Evolutionary conservation across 768 basidiomycete species (phyloP).

Genomic region (Pleurotus sapidus): DNA sequence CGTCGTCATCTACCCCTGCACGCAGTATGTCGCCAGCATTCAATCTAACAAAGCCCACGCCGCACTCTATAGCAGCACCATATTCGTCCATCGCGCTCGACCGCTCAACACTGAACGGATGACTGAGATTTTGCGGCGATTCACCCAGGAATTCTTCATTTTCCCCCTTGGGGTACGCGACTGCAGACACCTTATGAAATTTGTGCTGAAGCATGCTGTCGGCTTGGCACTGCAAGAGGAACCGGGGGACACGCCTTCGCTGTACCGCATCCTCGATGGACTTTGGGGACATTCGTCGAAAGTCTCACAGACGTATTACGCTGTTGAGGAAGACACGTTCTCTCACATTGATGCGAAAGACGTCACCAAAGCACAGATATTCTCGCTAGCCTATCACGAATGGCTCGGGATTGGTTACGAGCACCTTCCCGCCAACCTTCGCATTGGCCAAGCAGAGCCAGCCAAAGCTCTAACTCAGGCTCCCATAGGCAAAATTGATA

Average conservation of each 20-base stretch:
- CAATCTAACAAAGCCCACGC: background rate
- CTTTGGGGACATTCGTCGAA: background rate
- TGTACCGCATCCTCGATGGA: background rate
- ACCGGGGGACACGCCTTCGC: background rate
- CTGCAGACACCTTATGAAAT: constrained; percentile 1
- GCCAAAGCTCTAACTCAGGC: too few relatives aligned
- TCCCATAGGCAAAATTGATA: too few relatives aligned
- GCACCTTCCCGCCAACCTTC: background rate
- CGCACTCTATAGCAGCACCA: background rate
- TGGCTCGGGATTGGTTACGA: background rate
- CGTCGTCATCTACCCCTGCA: constrained; percentile 7
- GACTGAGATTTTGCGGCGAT: background rate
- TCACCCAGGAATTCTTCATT: background rate
- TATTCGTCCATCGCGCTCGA: constrained; percentile 6
- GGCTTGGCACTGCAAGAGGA: background rate
- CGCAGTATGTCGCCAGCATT: background rate
- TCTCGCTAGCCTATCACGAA: background rate
- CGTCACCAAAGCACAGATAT: background rate
- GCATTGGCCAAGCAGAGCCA: background rate
- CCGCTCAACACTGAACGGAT: background rate
- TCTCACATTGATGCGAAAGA: background rate
- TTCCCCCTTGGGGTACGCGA: background rate
- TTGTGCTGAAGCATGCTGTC: background rate
- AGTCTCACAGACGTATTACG: background rate
- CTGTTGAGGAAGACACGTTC: background rate